These are phyloP conservation scores for Limnanthes douglasii DNA, from an alignment of 345 rosid genomes.

Conservation along the genomic window DNA sequence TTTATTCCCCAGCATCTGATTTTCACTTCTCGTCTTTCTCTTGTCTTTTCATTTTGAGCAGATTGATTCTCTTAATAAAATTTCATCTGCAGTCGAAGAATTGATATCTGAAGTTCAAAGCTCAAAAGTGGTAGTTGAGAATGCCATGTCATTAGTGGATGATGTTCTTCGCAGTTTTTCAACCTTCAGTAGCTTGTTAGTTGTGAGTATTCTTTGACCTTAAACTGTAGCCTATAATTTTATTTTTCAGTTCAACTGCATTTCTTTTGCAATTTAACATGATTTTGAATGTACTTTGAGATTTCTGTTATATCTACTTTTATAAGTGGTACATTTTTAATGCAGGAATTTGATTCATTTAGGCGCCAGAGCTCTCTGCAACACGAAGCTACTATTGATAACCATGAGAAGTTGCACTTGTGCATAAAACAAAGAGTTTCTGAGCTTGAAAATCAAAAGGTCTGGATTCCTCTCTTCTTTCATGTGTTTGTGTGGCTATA, in stretches of 20 bases:
- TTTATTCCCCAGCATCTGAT: constrained; percentile 1
- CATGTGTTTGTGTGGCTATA: neutral
- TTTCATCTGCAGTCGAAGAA: constrained; percentile 41
- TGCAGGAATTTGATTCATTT: constrained; percentile 51
- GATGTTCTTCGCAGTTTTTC: constrained; percentile 49
- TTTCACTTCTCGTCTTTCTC: constrained; percentile 2
- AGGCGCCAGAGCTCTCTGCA: constrained; percentile 27
- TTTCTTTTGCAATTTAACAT: too few species aligned
- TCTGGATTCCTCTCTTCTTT: constrained; percentile 5
- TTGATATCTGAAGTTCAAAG: constrained; percentile 33
- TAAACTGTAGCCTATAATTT: too few species aligned
- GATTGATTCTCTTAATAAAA: constrained; percentile 19
- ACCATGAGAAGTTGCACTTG: constrained; percentile 22
- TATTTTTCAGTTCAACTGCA: too few species aligned
- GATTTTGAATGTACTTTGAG: too few species aligned
- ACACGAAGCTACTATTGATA: constrained; percentile 25
- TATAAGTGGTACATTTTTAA: constrained; percentile 4
- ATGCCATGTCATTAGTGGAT: constrained; percentile 29
- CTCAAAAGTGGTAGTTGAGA: constrained; percentile 26
- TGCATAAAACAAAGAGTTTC: constrained; percentile 28
- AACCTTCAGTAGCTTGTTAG: constrained; percentile 18
- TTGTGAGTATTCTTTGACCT: constrained; percentile 40
- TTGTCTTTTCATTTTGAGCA: constrained; percentile 12
- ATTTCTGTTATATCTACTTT: too few species aligned
- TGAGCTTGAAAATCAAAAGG: constrained; percentile 60